Base-by-base conservation (phyloP, 805 yeast species). In the Candida insectalens region DNA sequence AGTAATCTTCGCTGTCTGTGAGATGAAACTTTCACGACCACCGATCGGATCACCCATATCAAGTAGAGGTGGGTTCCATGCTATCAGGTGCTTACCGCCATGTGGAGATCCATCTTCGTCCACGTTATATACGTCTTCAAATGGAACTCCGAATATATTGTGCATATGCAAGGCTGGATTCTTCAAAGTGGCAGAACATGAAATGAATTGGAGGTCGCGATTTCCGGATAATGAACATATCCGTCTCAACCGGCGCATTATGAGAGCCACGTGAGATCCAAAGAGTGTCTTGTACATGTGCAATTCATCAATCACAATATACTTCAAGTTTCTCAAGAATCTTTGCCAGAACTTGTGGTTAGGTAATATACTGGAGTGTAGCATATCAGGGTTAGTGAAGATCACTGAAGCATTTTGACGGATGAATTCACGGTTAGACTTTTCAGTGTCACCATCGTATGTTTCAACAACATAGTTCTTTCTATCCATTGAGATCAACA, bases 371-470 rank as follows among this genome's bases (percentile, higher is more conserved):
- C 88, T 77, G 0, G 84, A 69, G 53, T 92, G 97, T 2, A 92
- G 61, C 66, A 88, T 84, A 51, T 92, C 99, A 0, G 99, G 99
- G 49, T 92, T 92, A 0, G 97, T 84, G 53, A 92, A 85, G 8
- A 92, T 76, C 4, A 92, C 80, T 35, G 80, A 76, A 0, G 95
- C 85, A 31, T 64, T 62, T 17, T 66, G 62, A 36, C 87, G 64
- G 14, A 88, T 70, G 15, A 47, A 45, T 0, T 55, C 54, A 19
- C 96, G 63, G 15, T 62, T 61, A 3, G 61, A 62, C 23, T 61
- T 50, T 2, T 79, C 82, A 0, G 97, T 89, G 54, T 92, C 99
- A 7, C 98, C 99, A 57, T 92, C 99, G 50, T 74, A 88, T 0
- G 96, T 83, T 32, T 80, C 89, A 3, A 78, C 82, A 1, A 69